Evolutionary conservation across 1,139 yeast species (phyloP), one percentile per base, ranked within the genome.

Genomic region (Lipomyces yarrowii): DNA sequence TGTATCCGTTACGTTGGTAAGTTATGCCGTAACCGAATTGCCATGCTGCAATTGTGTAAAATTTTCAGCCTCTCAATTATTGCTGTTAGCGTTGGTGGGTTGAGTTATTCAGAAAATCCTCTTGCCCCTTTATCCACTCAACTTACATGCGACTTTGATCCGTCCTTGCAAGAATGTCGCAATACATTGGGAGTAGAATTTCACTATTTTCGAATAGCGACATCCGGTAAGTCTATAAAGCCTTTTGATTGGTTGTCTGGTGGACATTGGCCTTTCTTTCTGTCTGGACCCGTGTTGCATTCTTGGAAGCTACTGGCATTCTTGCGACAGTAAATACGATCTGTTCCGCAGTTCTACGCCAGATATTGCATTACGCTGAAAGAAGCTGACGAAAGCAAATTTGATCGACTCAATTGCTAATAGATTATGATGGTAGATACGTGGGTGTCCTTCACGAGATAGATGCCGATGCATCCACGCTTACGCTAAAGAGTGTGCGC

Each of bases 391-490:
- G 30, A 26, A 42, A n/a, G 48, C 48, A 10, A 5, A n/a, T n/a
- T n/a, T 42, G 48, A 7, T 42, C 10, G 23, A 11, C 23, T 8
- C 23, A 42, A 42, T 42, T 42, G 48, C 21, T 42, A 42, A 42
- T 42, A 2, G 15, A 51, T 42, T 37, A 21, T 56, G 57, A 35
- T 46, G 56, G 23, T 53, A 86, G 92, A 72, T 93, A 92, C 76
- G 96, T 92, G 64, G 99, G 99, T 55, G 80, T 86, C 33, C 83
- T 94, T 75, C 93, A 91, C 71, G 89, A 87, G 70, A 91, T 96
- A 75, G 92, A 92, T 77, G 96, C 97, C 23, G 93, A 90, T 67
- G 91, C 90, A 71, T 91, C 97, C 70, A 92, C 98, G 0, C 96
- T 94, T 63, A 89, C 98, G 18, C 83, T 94, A 73, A 85, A 85